Percentiles rank a stretch among this genome's conserved stretches.
Conservation (phyloP, 2,329 filamentous ascomycete genomes). For the Penicillium sp. region DNA sequence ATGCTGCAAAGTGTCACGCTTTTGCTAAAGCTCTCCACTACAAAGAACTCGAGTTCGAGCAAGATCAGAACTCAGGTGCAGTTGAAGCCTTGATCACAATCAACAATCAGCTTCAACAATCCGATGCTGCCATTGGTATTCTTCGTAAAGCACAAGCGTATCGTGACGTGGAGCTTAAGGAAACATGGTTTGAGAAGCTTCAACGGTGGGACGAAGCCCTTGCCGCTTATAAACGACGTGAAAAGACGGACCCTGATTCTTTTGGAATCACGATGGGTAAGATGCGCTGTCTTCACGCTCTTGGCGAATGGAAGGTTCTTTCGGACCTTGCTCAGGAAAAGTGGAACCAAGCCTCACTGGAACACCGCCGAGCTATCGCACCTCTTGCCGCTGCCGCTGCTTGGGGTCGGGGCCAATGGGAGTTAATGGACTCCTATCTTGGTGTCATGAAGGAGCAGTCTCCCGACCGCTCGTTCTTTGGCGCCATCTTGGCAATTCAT, state of each 20-base stretch:
- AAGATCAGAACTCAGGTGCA: slow-evolving; percentile 91
- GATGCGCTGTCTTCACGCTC: slow-evolving; percentile 95
- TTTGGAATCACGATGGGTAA: slow-evolving; percentile 99
- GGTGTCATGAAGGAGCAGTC: slow-evolving; percentile 92
- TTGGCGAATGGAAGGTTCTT: slow-evolving; percentile 95
- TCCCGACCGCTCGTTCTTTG: slow-evolving; percentile 95
- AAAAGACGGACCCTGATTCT: slow-evolving; percentile 69
- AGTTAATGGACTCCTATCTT: slow-evolving; percentile 96
- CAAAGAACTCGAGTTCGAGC: slow-evolving; percentile 96
- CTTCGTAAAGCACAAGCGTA: slow-evolving; percentile 93
- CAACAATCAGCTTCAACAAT: slow-evolving; percentile 98
- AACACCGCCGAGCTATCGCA: slow-evolving; percentile 87
- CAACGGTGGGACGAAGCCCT: slow-evolving; percentile 98
- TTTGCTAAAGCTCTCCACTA: slow-evolving; percentile 98
- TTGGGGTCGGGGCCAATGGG: slow-evolving; percentile 96
- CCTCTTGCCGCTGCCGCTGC: slow-evolving; percentile 92
- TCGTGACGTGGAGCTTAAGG: slow-evolving; percentile 90
- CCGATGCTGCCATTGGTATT: slow-evolving; percentile 97
- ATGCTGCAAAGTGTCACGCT: slow-evolving; percentile 93
- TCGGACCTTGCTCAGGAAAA: slow-evolving; percentile 86
- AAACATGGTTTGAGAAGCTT: slow-evolving; percentile 98
- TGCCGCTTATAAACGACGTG: slow-evolving; percentile 84
- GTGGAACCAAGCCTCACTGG: slow-evolving; percentile 84
- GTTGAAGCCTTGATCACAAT: slow-evolving; percentile 98
- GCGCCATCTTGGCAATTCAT: slow-evolving; percentile 90